phyloP scores from a whole-genome alignment of 805 yeast genomes.

The Metschnikowia kunwiensis region DNA sequence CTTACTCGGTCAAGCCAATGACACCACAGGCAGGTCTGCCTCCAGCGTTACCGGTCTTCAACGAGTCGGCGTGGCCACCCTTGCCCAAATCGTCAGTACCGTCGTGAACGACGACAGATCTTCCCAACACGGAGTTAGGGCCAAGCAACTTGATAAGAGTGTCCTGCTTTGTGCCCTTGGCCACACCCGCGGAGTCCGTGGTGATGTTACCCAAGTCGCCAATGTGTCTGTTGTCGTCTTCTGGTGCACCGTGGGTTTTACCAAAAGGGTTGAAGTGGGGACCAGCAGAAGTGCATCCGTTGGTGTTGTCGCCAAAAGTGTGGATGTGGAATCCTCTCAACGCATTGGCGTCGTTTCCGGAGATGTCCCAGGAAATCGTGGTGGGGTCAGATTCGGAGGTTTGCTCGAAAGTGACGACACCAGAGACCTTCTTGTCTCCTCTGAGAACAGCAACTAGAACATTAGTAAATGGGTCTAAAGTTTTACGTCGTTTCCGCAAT shows the following conservation, averaged over 20 bases:
- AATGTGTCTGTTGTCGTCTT: slow-evolving; percentile 76
- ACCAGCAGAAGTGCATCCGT: slow-evolving; percentile 98
- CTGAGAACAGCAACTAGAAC: slow-evolving; percentile 83
- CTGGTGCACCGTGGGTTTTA: slow-evolving; percentile 90
- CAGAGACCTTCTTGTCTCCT: slow-evolving; percentile 90
- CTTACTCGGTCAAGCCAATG: slow-evolving; percentile 64
- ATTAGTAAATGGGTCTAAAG: too few relatives aligned
- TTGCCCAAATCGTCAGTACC: slow-evolving; percentile 93
- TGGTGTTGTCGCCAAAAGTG: slow-evolving; percentile 97
- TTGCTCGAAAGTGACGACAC: slow-evolving; percentile 88
- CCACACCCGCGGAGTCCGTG: slow-evolving; percentile 84
- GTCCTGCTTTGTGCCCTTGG: slow-evolving; percentile 87
- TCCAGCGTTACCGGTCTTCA: slow-evolving; percentile 97
- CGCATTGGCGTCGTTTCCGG: slow-evolving; percentile 86
- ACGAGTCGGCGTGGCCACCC: slow-evolving; percentile 88
- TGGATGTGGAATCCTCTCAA: slow-evolving; percentile 97
- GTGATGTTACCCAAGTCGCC: slow-evolving; percentile 96
- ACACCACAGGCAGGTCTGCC: slow-evolving; percentile 99
- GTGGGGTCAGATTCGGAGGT: slow-evolving; percentile 74
- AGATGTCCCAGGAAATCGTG: slow-evolving; percentile 80
- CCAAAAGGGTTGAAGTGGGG: slow-evolving; percentile 93
- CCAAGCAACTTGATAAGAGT: slow-evolving; percentile 77
- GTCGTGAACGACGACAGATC: slow-evolving; percentile 92
- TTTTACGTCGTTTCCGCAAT: too few relatives aligned
- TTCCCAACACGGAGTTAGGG: slow-evolving; percentile 83